A percentile compares a stretch with the other conserved stretches of the same genome.
Conservation (phyloP, 192 early-diverging fungal genomes). For the Phlyctochytrium bullatum region DNA sequence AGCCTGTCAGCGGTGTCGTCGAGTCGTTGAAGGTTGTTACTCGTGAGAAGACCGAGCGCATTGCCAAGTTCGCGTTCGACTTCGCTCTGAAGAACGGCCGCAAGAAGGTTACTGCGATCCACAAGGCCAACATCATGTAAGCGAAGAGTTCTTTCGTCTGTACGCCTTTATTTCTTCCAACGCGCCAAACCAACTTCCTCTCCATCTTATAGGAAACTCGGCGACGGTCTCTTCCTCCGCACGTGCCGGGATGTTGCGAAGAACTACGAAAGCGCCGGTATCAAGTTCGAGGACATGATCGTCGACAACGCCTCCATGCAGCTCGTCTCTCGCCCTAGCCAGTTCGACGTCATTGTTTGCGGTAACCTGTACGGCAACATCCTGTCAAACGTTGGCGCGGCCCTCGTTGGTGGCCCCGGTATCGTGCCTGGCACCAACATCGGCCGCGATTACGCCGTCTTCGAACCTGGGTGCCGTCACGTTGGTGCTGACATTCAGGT, state of each 20-base stretch:
- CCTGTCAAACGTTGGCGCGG: slow-evolving; percentile 97
- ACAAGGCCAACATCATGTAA: slow-evolving; percentile 99
- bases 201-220: slow-evolving; percentile 71
- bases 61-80: slow-evolving; percentile 98
- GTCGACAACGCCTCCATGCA: slow-evolving; percentile 99
- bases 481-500: slow-evolving; percentile 88
- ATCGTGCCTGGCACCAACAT: slow-evolving; percentile 97
- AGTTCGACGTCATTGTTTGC: slow-evolving; percentile 99
- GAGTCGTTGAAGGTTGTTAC: slow-evolving; percentile 99
- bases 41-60: slow-evolving; percentile 95
- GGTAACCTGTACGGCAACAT: slow-evolving; percentile 99
- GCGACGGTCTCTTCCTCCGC: slow-evolving; percentile 96
- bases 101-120: slow-evolving; percentile 97
- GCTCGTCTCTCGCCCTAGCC: slow-evolving; percentile 93
- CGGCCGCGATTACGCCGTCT: slow-evolving; percentile 95
- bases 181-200: not conserved
- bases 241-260: slow-evolving; percentile 95
- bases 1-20: slow-evolving; percentile 96
- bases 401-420: slow-evolving; percentile 92
- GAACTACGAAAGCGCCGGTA: slow-evolving; percentile 82
- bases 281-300: slow-evolving; percentile 98
- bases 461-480: slow-evolving; percentile 98
- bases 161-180: not conserved
- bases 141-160: slow-evolving; percentile 10
- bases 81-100: slow-evolving; percentile 96